Evolutionary conservation across 495 filamentous ascomycete genomes (phyloP).

Genomic region (Lindgomyces ingoldianus): DNA sequence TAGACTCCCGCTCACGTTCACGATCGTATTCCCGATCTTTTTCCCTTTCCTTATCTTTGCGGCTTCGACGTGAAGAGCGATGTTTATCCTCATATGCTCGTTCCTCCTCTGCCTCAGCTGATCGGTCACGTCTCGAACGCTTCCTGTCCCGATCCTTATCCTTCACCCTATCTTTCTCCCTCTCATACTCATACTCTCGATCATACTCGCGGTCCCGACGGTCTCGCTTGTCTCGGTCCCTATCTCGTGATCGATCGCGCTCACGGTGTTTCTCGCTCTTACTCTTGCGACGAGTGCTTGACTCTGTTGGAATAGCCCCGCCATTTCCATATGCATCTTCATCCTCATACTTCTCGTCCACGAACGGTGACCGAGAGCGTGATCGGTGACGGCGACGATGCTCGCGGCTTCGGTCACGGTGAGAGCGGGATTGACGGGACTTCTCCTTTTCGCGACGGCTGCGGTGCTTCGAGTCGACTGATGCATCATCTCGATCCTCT

Average conservation of each 20-base stretch:
- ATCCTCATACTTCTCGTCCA: conserved; percentile 30
- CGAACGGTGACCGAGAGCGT: conserved; percentile 39
- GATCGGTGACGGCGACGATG: conserved; percentile 52
- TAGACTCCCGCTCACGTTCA: conserved; percentile 22
- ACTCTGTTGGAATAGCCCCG: neutral
- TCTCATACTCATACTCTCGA: conserved; percentile 46
- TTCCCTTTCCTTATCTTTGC: conserved; percentile 15
- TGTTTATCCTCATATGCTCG: conserved; percentile 43
- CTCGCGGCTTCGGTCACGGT: conserved; percentile 52
- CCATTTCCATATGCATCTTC: conserved; percentile 13
- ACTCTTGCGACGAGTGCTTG: conserved; percentile 27
- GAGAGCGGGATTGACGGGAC: conserved; percentile 49
- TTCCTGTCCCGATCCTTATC: conserved; percentile 52
- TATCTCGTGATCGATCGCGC: conserved; percentile 24
- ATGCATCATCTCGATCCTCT: conserved; percentile 36
- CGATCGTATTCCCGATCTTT: neutral
- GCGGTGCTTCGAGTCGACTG: conserved; percentile 45
- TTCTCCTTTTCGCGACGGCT: conserved; percentile 49
- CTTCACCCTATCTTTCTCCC: conserved; percentile 47
- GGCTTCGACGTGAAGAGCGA: conserved; percentile 49
- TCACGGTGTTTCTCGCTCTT: conserved; percentile 40
- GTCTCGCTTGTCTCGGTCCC: conserved; percentile 27
- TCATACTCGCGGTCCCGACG: conserved; percentile 48
- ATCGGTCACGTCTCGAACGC: conserved; percentile 56
- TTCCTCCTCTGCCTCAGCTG: conserved; percentile 44